A percentile compares a stretch with the other conserved stretches of the same genome.
These are phyloP conservation scores for Claviceps monticola DNA, from an alignment of 2,329 filamentous ascomycete genomes.

Conservation along the genomic window DNA sequence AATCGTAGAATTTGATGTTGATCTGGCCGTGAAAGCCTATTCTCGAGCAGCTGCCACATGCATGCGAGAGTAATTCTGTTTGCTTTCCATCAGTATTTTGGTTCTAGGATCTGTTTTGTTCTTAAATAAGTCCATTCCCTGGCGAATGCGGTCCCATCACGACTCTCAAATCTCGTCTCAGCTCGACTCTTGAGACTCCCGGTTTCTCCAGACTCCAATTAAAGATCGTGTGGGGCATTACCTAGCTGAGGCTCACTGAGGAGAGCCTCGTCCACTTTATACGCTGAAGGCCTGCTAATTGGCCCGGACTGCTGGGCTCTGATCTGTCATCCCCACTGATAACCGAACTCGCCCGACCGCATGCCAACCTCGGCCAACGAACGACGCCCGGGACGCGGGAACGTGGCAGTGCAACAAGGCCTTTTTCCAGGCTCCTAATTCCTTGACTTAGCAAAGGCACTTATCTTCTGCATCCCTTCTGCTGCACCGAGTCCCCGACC, in stretches of 20 bases:
- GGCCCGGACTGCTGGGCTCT: neutral
- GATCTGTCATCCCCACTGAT: neutral
- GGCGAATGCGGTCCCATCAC: no score
- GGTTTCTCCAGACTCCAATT: no score
- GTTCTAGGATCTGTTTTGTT: no score
- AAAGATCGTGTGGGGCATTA: neutral
- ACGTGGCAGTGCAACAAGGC: neutral
- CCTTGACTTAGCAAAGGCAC: neutral
- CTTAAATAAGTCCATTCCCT: no score
- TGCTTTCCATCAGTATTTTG: no score
- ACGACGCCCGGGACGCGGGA: neutral
- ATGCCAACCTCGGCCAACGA: neutral
- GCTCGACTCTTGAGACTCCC: no score
- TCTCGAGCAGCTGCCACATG: no score
- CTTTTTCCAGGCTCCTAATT: neutral
- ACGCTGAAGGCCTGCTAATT: neutral
- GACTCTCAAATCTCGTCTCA: no score
- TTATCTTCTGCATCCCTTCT: neutral
- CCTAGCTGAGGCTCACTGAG: no score
- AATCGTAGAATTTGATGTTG: neutral
- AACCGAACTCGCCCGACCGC: neutral
- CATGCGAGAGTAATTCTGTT: no score
- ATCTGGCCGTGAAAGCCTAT: no score
- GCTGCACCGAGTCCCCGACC: neutral
- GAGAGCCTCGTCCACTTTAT: neutral